Conservation (phyloP, 176 grass and related monocot species). For the Aegilops umbellulata region DNA sequence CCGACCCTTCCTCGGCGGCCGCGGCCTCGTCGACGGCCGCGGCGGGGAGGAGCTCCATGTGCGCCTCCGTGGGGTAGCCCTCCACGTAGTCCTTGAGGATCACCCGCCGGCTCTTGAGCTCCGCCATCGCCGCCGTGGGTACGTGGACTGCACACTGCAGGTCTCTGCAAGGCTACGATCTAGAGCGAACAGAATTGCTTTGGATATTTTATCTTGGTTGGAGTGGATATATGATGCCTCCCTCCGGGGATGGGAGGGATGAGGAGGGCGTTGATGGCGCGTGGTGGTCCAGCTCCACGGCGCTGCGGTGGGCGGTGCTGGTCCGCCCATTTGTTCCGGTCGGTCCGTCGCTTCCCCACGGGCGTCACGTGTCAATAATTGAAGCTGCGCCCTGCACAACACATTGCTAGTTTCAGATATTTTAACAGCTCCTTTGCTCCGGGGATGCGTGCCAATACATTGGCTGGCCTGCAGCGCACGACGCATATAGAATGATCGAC, state of each 20-base stretch:
- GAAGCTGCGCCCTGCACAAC: background rate
- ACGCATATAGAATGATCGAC: too few relatives aligned
- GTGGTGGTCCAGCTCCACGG: background rate
- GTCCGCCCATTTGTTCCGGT: background rate
- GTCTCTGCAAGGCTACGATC: background rate
- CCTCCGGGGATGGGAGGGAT: background rate
- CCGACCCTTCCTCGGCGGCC: background rate
- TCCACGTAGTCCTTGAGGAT: constrained; percentile 57
- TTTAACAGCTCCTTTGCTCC: too few relatives aligned
- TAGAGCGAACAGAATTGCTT: background rate
- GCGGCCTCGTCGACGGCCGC: constrained; percentile 5
- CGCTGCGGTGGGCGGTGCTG: background rate
- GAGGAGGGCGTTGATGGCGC: background rate
- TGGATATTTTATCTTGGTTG: background rate
- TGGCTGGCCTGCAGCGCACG: too few relatives aligned
- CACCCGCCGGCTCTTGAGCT: constrained; percentile 39
- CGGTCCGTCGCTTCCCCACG: background rate
- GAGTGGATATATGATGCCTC: background rate
- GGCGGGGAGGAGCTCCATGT: constrained; percentile 35
- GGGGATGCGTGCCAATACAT: too few relatives aligned
- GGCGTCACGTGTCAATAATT: background rate
- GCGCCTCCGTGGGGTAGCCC: constrained; percentile 37
- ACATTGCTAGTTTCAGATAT: too few relatives aligned
- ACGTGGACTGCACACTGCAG: too few relatives aligned
- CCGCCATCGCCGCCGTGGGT: background rate